These are phyloP conservation scores for Furcasterigmium sp. DNA, from an alignment of 2,329 filamentous ascomycete species.

Conservation along the genomic window DNA sequence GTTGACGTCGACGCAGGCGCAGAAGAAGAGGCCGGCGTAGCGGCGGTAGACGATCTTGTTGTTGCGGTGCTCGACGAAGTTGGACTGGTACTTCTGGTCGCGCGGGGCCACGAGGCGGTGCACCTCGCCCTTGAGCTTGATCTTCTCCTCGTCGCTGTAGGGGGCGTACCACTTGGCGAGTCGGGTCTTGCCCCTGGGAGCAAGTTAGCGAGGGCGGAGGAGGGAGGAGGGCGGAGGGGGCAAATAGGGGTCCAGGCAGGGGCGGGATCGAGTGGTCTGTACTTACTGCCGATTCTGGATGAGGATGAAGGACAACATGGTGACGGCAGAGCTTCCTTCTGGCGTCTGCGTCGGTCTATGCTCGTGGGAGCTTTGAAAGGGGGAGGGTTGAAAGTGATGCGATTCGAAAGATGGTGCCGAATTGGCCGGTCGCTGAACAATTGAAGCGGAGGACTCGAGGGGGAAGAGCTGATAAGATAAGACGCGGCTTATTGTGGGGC, in stretches of 20 bases:
- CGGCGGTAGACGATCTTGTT: conserved; percentile 97
- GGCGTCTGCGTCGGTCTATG: not conserved
- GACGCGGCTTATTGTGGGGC: not conserved
- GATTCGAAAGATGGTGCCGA: not conserved
- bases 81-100: conserved; percentile 99
- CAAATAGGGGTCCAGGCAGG: not conserved
- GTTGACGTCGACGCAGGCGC: conserved; percentile 97
- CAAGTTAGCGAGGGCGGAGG: conserved; percentile 4
- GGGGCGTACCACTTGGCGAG: conserved; percentile 99
- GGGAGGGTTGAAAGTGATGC: too few species aligned
- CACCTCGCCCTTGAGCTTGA: conserved; percentile 97
- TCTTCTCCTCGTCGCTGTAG: conserved; percentile 98
- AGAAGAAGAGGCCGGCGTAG: conserved; percentile 98
- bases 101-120: conserved; percentile 96
- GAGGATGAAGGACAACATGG: conserved; percentile 72
- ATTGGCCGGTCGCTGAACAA: too few species aligned
- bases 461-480: not conserved
- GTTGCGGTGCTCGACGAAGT: conserved; percentile 95
- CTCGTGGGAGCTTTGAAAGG: not conserved
- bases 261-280: too few species aligned
- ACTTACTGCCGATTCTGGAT: conserved; percentile 77
- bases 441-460: too few species aligned
- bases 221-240: not conserved
- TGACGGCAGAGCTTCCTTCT: conserved; percentile 1
- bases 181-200: conserved; percentile 84